These are phyloP conservation scores for Mastigamoeba balamuthi DNA, from an alignment of 78 protist species.

Conservation along the genomic window DNA sequence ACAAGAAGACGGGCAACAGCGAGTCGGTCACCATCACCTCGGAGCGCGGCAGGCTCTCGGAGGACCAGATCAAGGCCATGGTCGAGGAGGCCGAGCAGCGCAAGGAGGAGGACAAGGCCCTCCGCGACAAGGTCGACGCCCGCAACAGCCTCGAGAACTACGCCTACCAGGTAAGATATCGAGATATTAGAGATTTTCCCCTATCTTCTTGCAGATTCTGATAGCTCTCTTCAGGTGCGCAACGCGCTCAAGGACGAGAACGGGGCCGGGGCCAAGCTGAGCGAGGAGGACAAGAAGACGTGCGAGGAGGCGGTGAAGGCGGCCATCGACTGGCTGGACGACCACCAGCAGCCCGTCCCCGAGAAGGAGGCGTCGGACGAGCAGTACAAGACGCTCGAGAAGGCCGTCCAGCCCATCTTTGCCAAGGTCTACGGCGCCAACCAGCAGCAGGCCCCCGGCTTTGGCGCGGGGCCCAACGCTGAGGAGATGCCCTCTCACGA, in stretches of 20 bases:
- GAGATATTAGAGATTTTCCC: too few species aligned
- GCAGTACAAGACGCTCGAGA: constrained; percentile 81
- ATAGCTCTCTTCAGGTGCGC: too few species aligned
- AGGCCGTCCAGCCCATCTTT: constrained; percentile 88
- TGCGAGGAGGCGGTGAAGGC: constrained; percentile 72
- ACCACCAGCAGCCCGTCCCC: constrained; percentile 66
- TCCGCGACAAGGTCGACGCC: constrained; percentile 49
- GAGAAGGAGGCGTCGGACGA: constrained; percentile 89
- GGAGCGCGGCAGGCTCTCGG: constrained; percentile 74
- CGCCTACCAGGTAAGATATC: too few species aligned
- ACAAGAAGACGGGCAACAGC: constrained; percentile 76
- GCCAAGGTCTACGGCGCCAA: constrained; percentile 73
- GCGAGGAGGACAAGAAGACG: constrained; percentile 78
- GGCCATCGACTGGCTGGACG: constrained; percentile 86
- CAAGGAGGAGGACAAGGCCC: constrained; percentile 65
- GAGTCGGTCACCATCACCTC: constrained; percentile 47
- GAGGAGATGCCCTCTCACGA: constrained; percentile 66
- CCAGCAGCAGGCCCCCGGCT: constrained; percentile 32
- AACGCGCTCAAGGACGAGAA: constrained; percentile 55
- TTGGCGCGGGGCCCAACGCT: too few species aligned
- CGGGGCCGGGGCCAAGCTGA: constrained; percentile 76
- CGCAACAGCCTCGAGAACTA: constrained; percentile 69
- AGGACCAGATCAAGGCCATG: constrained; percentile 86
- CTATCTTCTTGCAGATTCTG: too few species aligned
- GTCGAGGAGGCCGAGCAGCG: constrained; percentile 83